Conservation (phyloP, 1,284 basidiomycete species). For the Flammula alnicola region DNA sequence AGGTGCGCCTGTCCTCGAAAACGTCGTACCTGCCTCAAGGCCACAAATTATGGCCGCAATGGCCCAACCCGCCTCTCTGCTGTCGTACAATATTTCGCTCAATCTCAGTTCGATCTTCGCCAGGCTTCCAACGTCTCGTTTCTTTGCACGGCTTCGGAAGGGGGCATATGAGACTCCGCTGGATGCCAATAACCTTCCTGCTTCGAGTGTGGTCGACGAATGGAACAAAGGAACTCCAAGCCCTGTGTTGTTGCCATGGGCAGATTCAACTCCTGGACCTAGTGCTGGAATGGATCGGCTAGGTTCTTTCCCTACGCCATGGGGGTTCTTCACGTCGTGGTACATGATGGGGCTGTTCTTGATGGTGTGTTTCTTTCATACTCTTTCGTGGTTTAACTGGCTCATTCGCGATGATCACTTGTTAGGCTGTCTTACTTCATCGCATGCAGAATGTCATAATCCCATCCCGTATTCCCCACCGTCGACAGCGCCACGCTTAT, state of each 20-base stretch:
- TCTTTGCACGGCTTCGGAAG: conserved; percentile 46
- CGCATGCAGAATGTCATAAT: conserved; percentile 78
- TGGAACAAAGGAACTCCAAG: conserved; percentile 13
- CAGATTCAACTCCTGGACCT: not conserved
- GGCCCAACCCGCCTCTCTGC: conserved; percentile 13
- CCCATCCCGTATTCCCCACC: conserved; percentile 56
- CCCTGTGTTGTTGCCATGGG: conserved; percentile 13
- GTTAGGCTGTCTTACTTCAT: conserved; percentile 67
- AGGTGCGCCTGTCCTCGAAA: no score
- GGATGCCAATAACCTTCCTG: conserved; percentile 14
- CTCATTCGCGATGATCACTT: conserved; percentile 10
- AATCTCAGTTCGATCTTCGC: conserved; percentile 43
- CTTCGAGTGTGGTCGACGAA: conserved; percentile 13
- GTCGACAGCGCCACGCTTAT: conserved; percentile 32
- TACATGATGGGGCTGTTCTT: conserved; percentile 68
- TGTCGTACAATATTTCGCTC: conserved; percentile 40
- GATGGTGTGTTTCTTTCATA: conserved; percentile 63
- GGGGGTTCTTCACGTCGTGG: conserved; percentile 71
- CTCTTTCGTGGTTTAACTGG: not conserved
- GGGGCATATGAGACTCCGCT: conserved; percentile 30
- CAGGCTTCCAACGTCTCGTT: conserved; percentile 44
- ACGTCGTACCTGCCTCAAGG: no score
- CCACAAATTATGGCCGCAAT: no score
- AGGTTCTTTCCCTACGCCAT: conserved; percentile 54
- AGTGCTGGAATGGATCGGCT: conserved; percentile 7